Percentiles rank a stretch among this genome's conserved stretches.
phyloP scores from a whole-genome alignment of 78 protist genomes.

The Planoprotostelium fungivorum region DNA sequence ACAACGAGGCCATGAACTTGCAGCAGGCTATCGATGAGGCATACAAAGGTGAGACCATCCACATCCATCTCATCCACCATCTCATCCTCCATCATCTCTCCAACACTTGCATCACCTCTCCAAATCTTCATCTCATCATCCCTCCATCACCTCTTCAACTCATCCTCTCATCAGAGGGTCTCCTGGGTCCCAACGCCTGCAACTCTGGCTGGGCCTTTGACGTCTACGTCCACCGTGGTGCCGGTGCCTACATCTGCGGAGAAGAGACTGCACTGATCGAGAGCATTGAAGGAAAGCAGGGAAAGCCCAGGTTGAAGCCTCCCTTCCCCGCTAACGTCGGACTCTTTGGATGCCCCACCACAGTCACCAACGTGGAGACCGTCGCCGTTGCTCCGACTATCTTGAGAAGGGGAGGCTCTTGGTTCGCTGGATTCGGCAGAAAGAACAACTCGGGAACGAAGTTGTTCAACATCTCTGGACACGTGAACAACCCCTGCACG shows the following conservation, averaged over 20 bases:
- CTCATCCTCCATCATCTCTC: background rate
- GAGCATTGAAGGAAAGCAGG: constrained; percentile 94
- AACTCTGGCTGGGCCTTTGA: constrained; percentile 93
- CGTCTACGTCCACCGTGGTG: constrained; percentile 90
- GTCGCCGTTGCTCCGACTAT: constrained; percentile 98
- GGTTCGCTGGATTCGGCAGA: constrained; percentile 95
- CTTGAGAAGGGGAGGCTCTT: constrained; percentile 77
- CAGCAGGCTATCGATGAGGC: constrained; percentile 94
- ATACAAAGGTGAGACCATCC: constrained; percentile 47
- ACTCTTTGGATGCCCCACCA: constrained; percentile 97
- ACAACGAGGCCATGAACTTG: constrained; percentile 61
- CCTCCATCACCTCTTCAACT: background rate
- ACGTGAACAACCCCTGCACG: constrained; percentile 94
- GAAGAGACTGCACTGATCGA: constrained; percentile 98
- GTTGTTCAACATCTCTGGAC: constrained; percentile 89
- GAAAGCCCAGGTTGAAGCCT: constrained; percentile 97
- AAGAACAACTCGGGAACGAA: constrained; percentile 94
- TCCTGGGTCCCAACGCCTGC: constrained; percentile 94
- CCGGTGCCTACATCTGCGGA: constrained; percentile 99
- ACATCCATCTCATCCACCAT: too few relatives aligned
- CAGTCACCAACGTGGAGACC: constrained; percentile 99
- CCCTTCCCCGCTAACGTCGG: constrained; percentile 99
- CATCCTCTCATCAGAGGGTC: constrained; percentile 49
- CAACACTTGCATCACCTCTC: background rate
- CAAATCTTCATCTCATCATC: background rate